Evolutionary conservation across 352 stramenopile species (phyloP).

Genomic region (Pythium sp.): DNA sequence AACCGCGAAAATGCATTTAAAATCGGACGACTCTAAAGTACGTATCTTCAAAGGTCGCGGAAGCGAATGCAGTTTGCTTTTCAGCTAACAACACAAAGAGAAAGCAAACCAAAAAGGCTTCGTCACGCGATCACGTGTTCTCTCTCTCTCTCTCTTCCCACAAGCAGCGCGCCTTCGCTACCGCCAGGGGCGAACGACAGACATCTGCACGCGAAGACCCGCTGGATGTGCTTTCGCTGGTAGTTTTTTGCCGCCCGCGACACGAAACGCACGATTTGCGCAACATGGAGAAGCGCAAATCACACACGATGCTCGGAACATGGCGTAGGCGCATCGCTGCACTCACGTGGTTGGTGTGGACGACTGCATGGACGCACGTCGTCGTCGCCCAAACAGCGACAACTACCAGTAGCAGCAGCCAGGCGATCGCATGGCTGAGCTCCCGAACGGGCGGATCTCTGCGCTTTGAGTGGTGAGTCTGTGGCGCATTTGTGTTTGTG

Average conservation of each 20-base stretch:
- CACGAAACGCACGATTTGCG: neutral
- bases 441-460: constrained; percentile 10
- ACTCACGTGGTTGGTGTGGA: neutral
- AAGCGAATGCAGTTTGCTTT: too few species aligned
- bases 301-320: too few species aligned
- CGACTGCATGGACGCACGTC: neutral
- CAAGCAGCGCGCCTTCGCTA: too few species aligned
- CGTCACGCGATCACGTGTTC: too few species aligned
- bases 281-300: neutral
- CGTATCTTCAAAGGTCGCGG: too few species aligned
- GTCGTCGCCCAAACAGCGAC: neutral
- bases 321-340: neutral
- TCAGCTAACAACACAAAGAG: too few species aligned
- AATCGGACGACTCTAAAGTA: too few species aligned
- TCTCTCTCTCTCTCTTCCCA: too few species aligned
- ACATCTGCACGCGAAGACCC: neutral
- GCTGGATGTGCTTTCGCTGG: neutral
- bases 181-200: too few species aligned
- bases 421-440: constrained; percentile 4
- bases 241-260: neutral
- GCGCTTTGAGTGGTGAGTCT: constrained; percentile 11
- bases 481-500: neutral
- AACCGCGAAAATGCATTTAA: too few species aligned
- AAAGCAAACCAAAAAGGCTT: too few species aligned
- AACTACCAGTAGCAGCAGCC: neutral